A percentile compares a stretch with the other conserved stretches of the same genome.
phyloP scores from a whole-genome alignment of 495 filamentous ascomycete species.

The Haplographium delicatum region DNA sequence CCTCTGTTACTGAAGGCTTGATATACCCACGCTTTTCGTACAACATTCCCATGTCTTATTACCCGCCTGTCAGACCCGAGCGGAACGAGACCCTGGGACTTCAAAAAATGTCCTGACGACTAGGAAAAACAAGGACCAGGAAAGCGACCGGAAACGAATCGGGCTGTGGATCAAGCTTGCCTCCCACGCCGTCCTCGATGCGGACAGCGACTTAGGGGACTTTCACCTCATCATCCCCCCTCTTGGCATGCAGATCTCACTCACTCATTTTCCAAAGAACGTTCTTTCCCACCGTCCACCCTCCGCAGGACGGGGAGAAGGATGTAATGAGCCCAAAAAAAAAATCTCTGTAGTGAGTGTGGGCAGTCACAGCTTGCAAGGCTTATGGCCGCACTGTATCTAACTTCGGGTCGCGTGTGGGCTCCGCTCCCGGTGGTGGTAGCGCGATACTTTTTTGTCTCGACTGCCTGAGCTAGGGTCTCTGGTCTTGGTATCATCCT shows the following conservation, averaged over 20 bases:
- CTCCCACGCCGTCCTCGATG: constrained; percentile 8
- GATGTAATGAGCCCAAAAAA: too few relatives aligned
- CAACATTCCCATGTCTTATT: neutral
- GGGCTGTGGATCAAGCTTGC: neutral
- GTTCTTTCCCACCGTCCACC: neutral
- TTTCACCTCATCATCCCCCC: neutral
- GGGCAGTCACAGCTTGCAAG: neutral
- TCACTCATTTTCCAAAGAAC: neutral
- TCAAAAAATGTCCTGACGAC: neutral
- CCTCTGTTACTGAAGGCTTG: neutral
- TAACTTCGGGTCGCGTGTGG: constrained; percentile 12
- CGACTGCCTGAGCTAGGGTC: neutral
- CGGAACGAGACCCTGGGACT: neutral
- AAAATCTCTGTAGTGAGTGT: neutral
- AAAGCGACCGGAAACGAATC: neutral
- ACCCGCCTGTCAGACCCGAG: constrained; percentile 2
- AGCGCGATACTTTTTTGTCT: constrained; percentile 3
- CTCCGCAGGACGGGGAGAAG: too few relatives aligned
- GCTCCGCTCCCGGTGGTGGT: constrained; percentile 1
- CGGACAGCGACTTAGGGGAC: neutral
- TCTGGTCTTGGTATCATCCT: neutral
- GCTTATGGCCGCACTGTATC: neutral
- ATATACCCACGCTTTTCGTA: constrained; percentile 1
- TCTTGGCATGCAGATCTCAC: constrained; percentile 3
- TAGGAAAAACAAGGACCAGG: neutral